phyloP scores from a whole-genome alignment of 1,284 basidiomycete genomes.

The Coniferiporia weirii region DNA sequence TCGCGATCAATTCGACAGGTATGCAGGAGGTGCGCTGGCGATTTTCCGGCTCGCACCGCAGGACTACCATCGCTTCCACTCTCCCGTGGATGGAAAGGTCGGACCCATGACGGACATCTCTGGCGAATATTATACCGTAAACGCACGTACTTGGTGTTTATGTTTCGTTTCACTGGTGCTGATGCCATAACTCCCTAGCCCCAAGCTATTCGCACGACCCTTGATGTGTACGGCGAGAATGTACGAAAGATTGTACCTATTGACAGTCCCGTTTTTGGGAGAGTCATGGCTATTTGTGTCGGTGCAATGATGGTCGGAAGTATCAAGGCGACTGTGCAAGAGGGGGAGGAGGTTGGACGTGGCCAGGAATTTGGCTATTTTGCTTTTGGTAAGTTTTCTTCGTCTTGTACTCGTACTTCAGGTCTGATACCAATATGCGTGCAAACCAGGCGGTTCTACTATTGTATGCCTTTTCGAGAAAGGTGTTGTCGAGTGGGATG shows the following conservation, averaged over 20 bases:
- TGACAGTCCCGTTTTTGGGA: slow-evolving; percentile 80
- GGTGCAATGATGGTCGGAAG: slow-evolving; percentile 95
- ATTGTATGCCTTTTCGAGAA: slow-evolving; percentile 85
- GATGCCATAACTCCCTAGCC: slow-evolving; percentile 41
- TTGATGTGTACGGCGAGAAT: slow-evolving; percentile 97
- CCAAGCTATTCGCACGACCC: slow-evolving; percentile 71
- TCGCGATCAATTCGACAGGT: slow-evolving; percentile 61
- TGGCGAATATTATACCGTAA: slow-evolving; percentile 92
- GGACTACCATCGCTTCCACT: slow-evolving; percentile 97
- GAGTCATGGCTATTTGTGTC: slow-evolving; percentile 84
- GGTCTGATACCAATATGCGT: slow-evolving; percentile 3
- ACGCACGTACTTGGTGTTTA: slow-evolving; percentile 43
- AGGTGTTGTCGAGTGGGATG: slow-evolving; percentile 81
- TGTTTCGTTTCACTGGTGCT: slow-evolving; percentile 21
- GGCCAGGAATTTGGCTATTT: slow-evolving; percentile 94
- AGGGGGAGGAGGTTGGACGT: slow-evolving; percentile 73
- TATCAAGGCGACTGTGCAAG: slow-evolving; percentile 80
- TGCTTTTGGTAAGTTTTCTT: slow-evolving; percentile 68
- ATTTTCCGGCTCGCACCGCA: slow-evolving; percentile 94
- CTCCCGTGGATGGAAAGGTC: slow-evolving; percentile 81
- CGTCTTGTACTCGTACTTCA: slow-evolving; percentile 6
- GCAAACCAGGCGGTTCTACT: slow-evolving; percentile 71
- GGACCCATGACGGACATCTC: slow-evolving; percentile 77
- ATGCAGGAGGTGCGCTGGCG: slow-evolving; percentile 70
- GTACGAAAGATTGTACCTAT: slow-evolving; percentile 86